Percentiles rank a stretch among this genome's conserved stretches.
Conservation (phyloP, 2,329 filamentous ascomycete genomes). For the Alternaria sp. region DNA sequence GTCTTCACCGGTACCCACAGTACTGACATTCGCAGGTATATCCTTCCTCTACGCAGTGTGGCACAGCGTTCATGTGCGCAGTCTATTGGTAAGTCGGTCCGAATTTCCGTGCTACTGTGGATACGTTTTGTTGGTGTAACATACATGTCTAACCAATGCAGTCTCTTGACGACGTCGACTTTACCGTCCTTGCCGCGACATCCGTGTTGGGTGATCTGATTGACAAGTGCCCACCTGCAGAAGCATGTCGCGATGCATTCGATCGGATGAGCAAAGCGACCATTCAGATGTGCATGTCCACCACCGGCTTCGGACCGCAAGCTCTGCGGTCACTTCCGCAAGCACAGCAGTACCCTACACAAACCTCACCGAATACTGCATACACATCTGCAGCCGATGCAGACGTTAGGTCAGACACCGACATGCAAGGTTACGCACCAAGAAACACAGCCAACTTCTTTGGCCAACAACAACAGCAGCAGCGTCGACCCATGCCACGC, state of each 20-base stretch:
- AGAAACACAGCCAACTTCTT: slow-evolving; percentile 25
- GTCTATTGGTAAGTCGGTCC: slow-evolving; percentile 71
- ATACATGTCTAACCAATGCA: slow-evolving; percentile 33
- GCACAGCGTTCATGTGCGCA: slow-evolving; percentile 90
- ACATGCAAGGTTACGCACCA: slow-evolving; percentile 37
- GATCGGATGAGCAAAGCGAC: slow-evolving; percentile 95
- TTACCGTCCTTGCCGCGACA: slow-evolving; percentile 90
- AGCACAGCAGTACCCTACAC: slow-evolving; percentile 22
- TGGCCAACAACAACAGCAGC: slow-evolving; percentile 18
- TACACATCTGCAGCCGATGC: slow-evolving; percentile 38
- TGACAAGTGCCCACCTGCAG: slow-evolving; percentile 92
- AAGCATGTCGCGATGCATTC: slow-evolving; percentile 93
- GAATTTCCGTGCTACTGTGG: not conserved
- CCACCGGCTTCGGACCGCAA: slow-evolving; percentile 74
- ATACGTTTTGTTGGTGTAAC: not conserved
- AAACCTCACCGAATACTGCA: slow-evolving; percentile 31
- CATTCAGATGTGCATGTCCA: slow-evolving; percentile 90
- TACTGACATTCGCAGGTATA: slow-evolving; percentile 60
- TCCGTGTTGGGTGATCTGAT: slow-evolving; percentile 91
- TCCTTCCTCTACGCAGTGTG: slow-evolving; percentile 97
- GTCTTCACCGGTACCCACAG: slow-evolving; percentile 12
- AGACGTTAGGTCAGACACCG: slow-evolving; percentile 44
- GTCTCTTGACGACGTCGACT: slow-evolving; percentile 96
- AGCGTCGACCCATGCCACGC: slow-evolving; percentile 56
- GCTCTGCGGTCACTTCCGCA: slow-evolving; percentile 35